Conservation (phyloP, 116 monocot genomes). For the Trichopus zeylanicus region DNA sequence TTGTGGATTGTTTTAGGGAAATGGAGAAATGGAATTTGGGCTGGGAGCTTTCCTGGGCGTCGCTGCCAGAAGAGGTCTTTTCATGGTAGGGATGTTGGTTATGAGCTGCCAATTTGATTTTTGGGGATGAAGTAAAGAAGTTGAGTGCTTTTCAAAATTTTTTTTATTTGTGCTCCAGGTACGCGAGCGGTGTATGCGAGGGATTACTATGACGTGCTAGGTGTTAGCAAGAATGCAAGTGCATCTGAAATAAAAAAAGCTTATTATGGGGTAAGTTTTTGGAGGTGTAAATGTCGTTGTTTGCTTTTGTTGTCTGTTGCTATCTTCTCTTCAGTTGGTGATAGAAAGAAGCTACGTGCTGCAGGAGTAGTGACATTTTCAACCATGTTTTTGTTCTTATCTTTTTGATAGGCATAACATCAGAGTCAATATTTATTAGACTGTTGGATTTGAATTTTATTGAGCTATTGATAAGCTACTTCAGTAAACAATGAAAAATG, state of each 20-base stretch:
- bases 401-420: no score
- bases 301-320: no score
- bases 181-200: constrained; percentile 34
- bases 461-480: no score
- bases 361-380: no score
- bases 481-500: no score
- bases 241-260: background rate
- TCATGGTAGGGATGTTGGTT: constrained; percentile 21
- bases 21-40: constrained; percentile 9
- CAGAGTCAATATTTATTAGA: no score
- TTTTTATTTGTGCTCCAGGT: constrained; percentile 24
- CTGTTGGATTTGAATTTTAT: no score
- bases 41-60: background rate
- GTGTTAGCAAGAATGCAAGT: background rate
- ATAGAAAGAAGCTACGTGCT: no score
- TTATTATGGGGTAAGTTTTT: background rate
- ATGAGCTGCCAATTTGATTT: background rate
- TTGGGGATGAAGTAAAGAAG: background rate
- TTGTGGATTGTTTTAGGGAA: background rate
- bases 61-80: constrained; percentile 24
- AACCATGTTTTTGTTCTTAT: no score
- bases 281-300: no score
- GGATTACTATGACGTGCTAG: constrained; percentile 31
- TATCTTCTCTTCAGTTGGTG: no score
- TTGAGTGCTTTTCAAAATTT: background rate